phyloP scores from a whole-genome alignment of 257 asterid species.

The Ballota nigra region DNA sequence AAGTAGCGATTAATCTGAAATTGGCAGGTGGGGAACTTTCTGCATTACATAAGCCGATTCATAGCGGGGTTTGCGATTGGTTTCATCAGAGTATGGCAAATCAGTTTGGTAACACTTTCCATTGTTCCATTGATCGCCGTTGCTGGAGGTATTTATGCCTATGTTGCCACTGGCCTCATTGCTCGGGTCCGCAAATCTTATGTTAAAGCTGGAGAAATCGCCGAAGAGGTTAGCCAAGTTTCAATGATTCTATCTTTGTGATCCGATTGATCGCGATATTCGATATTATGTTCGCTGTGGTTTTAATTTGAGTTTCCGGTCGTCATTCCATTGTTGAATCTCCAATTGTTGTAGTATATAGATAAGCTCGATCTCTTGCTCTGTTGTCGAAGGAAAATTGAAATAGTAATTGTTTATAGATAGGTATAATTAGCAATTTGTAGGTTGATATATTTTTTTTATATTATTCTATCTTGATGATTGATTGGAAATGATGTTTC shows the following conservation, averaged over 20 bases:
- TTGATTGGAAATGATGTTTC: background rate
- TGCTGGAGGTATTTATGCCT: slow-evolving; percentile 95
- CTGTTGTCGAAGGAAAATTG: no score
- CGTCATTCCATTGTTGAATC: background rate
- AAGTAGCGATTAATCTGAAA: background rate
- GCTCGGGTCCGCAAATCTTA: slow-evolving; percentile 86
- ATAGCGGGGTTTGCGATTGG: slow-evolving; percentile 78
- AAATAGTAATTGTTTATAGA: background rate
- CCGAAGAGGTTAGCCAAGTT: slow-evolving; percentile 67
- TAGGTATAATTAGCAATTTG: background rate
- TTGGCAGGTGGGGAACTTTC: slow-evolving; percentile 78
- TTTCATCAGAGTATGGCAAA: slow-evolving; percentile 91
- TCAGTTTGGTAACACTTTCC: slow-evolving; percentile 87
- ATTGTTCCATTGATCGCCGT: slow-evolving; percentile 89
- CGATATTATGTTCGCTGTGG: background rate
- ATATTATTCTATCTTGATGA: background rate
- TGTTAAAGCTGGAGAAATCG: slow-evolving; percentile 90
- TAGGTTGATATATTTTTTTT: background rate
- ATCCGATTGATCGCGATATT: background rate
- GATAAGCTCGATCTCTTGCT: no score
- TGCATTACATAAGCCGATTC: slow-evolving; percentile 89
- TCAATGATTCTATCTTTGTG: background rate
- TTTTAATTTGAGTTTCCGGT: background rate
- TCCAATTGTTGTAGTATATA: background rate
- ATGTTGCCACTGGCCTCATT: slow-evolving; percentile 77